phyloP scores from a whole-genome alignment of 768 basidiomycete species.

The Russula vinacea region DNA sequence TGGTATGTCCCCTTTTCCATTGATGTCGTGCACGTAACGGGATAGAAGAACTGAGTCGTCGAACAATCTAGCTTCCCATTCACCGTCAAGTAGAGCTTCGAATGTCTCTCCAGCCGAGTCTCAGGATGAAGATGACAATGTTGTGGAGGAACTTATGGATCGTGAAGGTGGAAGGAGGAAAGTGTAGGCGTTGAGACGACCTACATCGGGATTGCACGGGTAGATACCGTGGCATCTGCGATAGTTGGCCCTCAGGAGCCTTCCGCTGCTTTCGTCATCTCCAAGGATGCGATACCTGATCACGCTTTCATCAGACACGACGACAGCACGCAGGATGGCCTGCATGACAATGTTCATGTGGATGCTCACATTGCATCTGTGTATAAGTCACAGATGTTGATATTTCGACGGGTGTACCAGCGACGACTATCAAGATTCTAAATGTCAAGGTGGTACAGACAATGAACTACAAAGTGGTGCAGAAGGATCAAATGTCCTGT shows the following conservation, averaged over 20 bases:
- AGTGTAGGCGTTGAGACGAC: background rate
- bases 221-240: background rate
- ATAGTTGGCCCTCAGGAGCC: background rate
- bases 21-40: background rate
- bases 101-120: background rate
- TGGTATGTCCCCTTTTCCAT: background rate
- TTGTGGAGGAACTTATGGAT: constrained; percentile 19
- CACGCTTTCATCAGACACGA: background rate
- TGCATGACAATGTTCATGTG: background rate
- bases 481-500: background rate
- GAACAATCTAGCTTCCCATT: background rate
- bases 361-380: background rate
- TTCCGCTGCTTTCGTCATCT: background rate
- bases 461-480: background rate
- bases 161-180: background rate
- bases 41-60: background rate
- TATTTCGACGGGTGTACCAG: background rate
- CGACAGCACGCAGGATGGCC: background rate
- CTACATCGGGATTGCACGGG: background rate
- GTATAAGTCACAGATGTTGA: background rate
- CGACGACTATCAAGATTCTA: background rate
- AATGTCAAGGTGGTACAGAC: background rate
- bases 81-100: background rate
- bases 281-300: constrained; percentile 5
- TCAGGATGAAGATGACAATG: constrained; percentile 11